Conservation (phyloP, 257 asterid species). For the Solanum peruvianum region DNA sequence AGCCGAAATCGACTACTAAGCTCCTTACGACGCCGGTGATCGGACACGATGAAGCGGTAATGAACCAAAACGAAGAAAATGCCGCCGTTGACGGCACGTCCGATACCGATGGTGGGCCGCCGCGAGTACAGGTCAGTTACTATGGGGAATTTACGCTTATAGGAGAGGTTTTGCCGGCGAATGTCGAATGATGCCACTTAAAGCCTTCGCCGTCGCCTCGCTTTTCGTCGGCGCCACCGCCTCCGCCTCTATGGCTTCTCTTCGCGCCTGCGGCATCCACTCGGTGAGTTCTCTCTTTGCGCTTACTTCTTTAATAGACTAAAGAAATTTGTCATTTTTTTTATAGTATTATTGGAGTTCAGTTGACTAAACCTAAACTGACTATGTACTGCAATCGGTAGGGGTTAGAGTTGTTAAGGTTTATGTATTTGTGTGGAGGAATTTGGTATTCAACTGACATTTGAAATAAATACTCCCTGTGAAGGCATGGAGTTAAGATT, state of each 20-base stretch:
- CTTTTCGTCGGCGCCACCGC: constrained; percentile 65
- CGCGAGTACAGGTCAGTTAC: constrained; percentile 51
- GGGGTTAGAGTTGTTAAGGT: background rate
- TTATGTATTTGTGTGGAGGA: background rate
- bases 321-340: background rate
- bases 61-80: constrained; percentile 26
- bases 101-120: constrained; percentile 57
- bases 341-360: background rate
- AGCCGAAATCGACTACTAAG: background rate
- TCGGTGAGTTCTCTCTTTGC: constrained; percentile 24
- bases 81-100: background rate
- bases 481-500: background rate
- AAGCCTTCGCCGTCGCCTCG: constrained; percentile 75
- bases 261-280: constrained; percentile 45
- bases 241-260: constrained; percentile 43
- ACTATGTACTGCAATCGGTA: background rate
- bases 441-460: background rate
- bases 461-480: background rate
- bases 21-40: background rate
- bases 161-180: constrained; percentile 46
- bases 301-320: background rate
- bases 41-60: constrained; percentile 6
- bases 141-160: constrained; percentile 34
- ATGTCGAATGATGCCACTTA: constrained; percentile 52
- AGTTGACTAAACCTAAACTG: background rate